Evolutionary conservation across 768 basidiomycete genomes (phyloP).

Genomic region (Fomitopsis serialis): DNA sequence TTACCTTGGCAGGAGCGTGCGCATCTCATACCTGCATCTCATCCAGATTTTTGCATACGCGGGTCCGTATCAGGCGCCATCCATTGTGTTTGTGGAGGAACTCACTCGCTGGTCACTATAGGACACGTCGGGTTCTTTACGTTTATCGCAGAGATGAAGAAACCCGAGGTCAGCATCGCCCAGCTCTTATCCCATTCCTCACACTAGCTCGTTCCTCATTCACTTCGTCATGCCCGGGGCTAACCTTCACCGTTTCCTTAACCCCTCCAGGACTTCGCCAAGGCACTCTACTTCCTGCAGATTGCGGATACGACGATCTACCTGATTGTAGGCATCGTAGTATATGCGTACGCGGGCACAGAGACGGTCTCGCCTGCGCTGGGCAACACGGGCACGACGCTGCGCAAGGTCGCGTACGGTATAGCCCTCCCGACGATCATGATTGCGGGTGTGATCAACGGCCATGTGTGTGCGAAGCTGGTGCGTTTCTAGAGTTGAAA

Average conservation of each 20-base stretch:
- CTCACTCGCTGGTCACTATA: not conserved
- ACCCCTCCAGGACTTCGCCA: constrained; percentile 20
- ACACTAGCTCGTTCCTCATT: not conserved
- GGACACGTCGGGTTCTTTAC: constrained; percentile 27
- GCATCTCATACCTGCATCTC: not conserved
- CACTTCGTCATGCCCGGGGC: not conserved
- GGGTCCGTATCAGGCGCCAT: constrained; percentile 2
- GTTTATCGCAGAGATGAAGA: constrained; percentile 27
- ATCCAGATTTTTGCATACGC: constrained; percentile 25
- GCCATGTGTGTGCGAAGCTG: constrained; percentile 27
- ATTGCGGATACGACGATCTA: constrained; percentile 25
- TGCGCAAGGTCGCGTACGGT: constrained; percentile 23
- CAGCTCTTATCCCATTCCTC: not conserved
- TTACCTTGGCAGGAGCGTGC: not conserved
- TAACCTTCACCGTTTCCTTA: not conserved
- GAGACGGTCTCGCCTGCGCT: constrained; percentile 24
- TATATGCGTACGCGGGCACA: constrained; percentile 21
- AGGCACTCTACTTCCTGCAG: constrained; percentile 23
- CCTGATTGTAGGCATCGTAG: constrained; percentile 24
- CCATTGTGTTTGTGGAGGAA: not conserved
- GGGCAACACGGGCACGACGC: constrained; percentile 21
- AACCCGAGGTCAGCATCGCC: constrained; percentile 12
- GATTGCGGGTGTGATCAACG: constrained; percentile 26
- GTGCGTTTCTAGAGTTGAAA: constrained; percentile 4
- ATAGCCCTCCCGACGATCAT: constrained; percentile 27